Conservation (phyloP, 2,329 filamentous ascomycete species). For the Phyllosticta ampelicida region DNA sequence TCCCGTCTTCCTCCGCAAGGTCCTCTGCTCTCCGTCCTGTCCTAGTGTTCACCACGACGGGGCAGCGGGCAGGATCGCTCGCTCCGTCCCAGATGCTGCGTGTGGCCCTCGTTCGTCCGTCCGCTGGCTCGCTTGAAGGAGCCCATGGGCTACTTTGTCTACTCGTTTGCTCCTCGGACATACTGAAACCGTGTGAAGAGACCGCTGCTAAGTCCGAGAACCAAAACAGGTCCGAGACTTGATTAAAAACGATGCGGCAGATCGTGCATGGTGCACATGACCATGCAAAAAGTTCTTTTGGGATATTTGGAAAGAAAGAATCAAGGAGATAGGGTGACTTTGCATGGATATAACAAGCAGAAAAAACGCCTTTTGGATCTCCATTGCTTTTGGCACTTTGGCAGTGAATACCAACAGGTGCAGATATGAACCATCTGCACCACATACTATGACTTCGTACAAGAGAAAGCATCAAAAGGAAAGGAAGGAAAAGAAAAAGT, state of each 20-base stretch:
- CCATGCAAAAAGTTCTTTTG: no score
- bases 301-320: no score
- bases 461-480: background rate
- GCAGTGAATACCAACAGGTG: no score
- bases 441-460: background rate
- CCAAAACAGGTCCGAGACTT: no score
- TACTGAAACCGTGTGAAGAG: background rate
- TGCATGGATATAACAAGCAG: background rate
- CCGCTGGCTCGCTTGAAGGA: background rate
- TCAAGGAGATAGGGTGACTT: no score
- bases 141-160: no score
- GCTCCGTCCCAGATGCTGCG: background rate
- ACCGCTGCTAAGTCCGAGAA: background rate
- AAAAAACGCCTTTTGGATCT: background rate
- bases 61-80: background rate
- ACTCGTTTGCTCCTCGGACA: background rate
- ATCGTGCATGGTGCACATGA: no score
- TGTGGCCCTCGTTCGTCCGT: background rate
- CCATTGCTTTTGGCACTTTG: background rate
- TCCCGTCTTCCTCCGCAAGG: no score
- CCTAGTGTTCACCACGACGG: background rate
- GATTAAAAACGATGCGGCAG: no score
- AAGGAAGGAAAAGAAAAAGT: background rate
- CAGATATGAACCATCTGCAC: background rate
- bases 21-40: background rate